A percentile compares a stretch with the other conserved stretches of the same genome.
Conservation (phyloP, 1,284 basidiomycete species). For the Sporisorium exsertum region DNA sequence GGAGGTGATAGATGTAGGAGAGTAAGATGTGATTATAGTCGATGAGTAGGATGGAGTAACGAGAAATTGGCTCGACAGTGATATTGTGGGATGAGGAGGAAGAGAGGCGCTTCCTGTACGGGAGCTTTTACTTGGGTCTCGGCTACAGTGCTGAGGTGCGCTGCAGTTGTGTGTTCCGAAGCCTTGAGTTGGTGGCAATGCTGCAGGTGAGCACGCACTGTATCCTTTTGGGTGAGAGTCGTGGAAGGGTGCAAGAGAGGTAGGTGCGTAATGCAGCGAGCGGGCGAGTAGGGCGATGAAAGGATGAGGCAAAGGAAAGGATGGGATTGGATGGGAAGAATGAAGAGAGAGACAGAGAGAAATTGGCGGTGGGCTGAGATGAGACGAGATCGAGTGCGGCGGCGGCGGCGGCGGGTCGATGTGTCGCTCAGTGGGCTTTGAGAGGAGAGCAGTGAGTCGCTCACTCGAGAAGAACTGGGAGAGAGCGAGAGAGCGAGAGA, state of each 20-base stretch:
- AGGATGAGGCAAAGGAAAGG: constrained; percentile 3
- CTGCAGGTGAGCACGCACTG: constrained; percentile 18
- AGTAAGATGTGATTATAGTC: constrained; percentile 31
- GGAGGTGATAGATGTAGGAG: constrained; percentile 19
- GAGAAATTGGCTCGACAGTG: not conserved
- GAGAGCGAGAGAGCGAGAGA: too few relatives aligned
- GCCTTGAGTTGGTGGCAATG: constrained; percentile 30
- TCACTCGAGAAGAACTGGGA: constrained; percentile 1
- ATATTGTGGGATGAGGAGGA: constrained; percentile 19
- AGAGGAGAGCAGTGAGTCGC: not conserved
- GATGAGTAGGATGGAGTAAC: constrained; percentile 3
- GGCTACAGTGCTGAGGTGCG: not conserved
- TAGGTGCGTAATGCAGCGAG: constrained; percentile 21
- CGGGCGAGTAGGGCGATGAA: too few relatives aligned
- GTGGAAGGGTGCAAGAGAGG: constrained; percentile 6
- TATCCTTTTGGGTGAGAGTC: constrained; percentile 13
- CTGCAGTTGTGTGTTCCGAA: constrained; percentile 14
- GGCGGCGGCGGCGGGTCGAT: not conserved
- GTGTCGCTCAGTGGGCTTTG: not conserved
- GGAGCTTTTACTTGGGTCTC: constrained; percentile 35
- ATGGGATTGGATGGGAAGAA: constrained; percentile 4
- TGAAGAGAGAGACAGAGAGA: not conserved
- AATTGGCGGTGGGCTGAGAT: not conserved
- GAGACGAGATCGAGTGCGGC: not conserved
- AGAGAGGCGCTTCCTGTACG: constrained; percentile 37